phyloP scores from a whole-genome alignment of 1,284 basidiomycete genomes.

The Malassezia restricta region DNA sequence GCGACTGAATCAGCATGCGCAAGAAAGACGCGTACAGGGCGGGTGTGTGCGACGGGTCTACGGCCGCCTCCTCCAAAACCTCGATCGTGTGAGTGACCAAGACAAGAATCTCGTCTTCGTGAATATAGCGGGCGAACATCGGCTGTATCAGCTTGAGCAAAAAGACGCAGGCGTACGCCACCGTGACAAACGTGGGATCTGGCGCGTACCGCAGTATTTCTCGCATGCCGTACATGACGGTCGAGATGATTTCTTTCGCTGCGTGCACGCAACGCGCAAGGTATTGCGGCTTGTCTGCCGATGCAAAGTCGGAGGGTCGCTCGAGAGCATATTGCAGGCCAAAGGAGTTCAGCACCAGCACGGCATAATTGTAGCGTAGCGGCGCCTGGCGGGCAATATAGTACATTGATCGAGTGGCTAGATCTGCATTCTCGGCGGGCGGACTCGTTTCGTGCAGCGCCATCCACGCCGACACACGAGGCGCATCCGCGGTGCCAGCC shows the following conservation, averaged over 20 bases:
- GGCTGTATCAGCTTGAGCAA: slow-evolving; percentile 59
- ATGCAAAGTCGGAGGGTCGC: slow-evolving; percentile 25
- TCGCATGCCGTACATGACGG: slow-evolving; percentile 27
- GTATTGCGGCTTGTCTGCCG: slow-evolving; percentile 41
- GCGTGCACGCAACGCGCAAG: slow-evolving; percentile 41
- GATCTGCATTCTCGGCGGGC: slow-evolving; percentile 27
- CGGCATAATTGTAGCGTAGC: slow-evolving; percentile 38
- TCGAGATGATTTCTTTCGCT: slow-evolving; percentile 32
- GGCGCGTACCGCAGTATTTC: slow-evolving; percentile 64
- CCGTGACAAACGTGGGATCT: slow-evolving; percentile 82
- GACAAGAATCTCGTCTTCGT: slow-evolving; percentile 55
- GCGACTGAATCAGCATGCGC: slow-evolving; percentile 29
- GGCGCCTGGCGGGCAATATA: slow-evolving; percentile 31
- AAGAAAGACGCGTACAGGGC: slow-evolving; percentile 38
- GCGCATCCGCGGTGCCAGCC: slow-evolving; percentile 2
- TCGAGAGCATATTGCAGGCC: slow-evolving; percentile 86
- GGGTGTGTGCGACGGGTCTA: slow-evolving; percentile 39
- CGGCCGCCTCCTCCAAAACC: slow-evolving; percentile 34
- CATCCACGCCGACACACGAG: slow-evolving; percentile 8
- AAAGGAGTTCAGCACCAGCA: slow-evolving; percentile 65
- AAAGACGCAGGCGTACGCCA: slow-evolving; percentile 66
- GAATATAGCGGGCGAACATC: slow-evolving; percentile 64
- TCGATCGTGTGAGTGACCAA: slow-evolving; percentile 70
- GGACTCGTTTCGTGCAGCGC: slow-evolving; percentile 15
- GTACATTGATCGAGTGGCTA: slow-evolving; percentile 33